These are phyloP conservation scores for Vitis rotundifolia DNA, from an alignment of 164 flowering plant genomes.

Conservation along the genomic window DNA sequence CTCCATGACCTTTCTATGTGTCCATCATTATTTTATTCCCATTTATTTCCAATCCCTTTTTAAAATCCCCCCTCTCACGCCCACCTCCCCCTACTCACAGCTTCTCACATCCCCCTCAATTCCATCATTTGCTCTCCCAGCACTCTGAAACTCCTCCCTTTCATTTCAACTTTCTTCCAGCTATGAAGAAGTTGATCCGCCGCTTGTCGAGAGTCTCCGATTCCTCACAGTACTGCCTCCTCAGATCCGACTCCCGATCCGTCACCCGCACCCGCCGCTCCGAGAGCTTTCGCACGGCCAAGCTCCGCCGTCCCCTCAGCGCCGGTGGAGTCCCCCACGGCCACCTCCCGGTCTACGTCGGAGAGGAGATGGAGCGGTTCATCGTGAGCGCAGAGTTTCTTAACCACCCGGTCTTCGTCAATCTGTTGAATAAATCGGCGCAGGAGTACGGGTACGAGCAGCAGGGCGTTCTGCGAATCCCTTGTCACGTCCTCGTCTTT, in stretches of 20 bases:
- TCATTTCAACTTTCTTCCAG: neutral
- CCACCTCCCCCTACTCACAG: slow-evolving; percentile 4
- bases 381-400: slow-evolving; percentile 76
- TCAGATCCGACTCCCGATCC: slow-evolving; percentile 38
- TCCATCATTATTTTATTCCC: neutral
- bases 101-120: no score
- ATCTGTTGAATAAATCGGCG: slow-evolving; percentile 73
- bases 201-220: slow-evolving; percentile 70
- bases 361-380: slow-evolving; percentile 91
- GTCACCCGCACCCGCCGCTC: slow-evolving; percentile 13
- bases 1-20: slow-evolving; percentile 28
- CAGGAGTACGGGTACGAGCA: slow-evolving; percentile 97
- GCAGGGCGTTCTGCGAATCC: slow-evolving; percentile 78
- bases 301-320: slow-evolving; percentile 7
- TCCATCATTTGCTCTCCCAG: no score
- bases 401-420: slow-evolving; percentile 74
- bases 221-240: slow-evolving; percentile 62
- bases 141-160: no score
- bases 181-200: slow-evolving; percentile 67
- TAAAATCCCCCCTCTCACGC: neutral
- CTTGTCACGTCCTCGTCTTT: slow-evolving; percentile 74
- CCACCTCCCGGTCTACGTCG: slow-evolving; percentile 87
- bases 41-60: neutral
- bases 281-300: slow-evolving; percentile 3
- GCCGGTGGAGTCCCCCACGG: slow-evolving; percentile 62